Evolutionary conservation across 2,329 filamentous ascomycete species (phyloP), one percentile per base, ranked within the genome.

Genomic region (Domatiomyces globalis): DNA sequence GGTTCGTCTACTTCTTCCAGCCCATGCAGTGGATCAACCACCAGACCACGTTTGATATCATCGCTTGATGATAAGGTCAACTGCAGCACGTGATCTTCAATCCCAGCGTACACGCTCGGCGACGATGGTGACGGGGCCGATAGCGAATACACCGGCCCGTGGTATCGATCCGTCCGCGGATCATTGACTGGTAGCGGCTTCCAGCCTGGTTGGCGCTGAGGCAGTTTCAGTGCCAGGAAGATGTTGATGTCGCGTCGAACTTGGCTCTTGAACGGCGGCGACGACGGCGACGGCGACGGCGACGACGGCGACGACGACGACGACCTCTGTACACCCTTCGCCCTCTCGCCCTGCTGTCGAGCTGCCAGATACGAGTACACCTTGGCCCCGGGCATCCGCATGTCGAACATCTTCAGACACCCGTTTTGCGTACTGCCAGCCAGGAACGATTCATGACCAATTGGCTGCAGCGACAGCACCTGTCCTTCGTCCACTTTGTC

Each of bases 401-500:
- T 61, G 58, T 84, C 79, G 56, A 80, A 83, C 4, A 81, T 67
- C 58, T 82, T 82, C 45, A 83, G 65, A 48, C 81, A 68, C 45
- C 72, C 74, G 62, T 82, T 76, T 47, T 74, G 70, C 2, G 74
- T 73, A 1, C 73, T 72, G 20, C 80, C 80, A 9, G 73, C 76
- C 7, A 81, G 61, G 50, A 83, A 73, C 2, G 72, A 69, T 57
- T 81, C 74, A 18, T 72, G 71, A 1, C 77, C 77, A 48, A 80
- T 73, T 0, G 74, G 66, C 1, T 76, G 71, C 15, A 83, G 69
- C 18, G 76, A 76, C 60, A 81, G 81, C 5, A 81, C 72, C 0
- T 77, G 69, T 17, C 75, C 76, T 54, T 75, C 70, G 57, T 83
- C 79, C 2, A 77, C 75, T 1, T 71, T 68, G 58, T 82, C 79